phyloP scores from a whole-genome alignment of 2,329 filamentous ascomycete genomes.

The Sodiomyces alkalinus region DNA sequence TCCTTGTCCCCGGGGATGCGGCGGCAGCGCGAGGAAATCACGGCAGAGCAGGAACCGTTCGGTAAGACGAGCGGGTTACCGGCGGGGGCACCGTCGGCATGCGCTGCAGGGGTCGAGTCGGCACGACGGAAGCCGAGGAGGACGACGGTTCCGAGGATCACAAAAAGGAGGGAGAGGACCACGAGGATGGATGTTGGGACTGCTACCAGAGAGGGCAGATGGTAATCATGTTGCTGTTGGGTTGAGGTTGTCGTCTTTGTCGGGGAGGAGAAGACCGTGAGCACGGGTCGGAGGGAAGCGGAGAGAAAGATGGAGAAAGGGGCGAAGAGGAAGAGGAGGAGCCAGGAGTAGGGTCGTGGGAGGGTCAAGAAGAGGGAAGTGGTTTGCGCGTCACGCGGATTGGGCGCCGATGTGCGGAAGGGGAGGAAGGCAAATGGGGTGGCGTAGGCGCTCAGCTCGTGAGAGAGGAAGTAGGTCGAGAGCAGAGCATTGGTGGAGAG shows the following conservation, averaged over 20 bases:
- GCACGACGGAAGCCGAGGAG: slow-evolving; percentile 25
- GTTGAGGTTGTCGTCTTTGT: slow-evolving; percentile 2
- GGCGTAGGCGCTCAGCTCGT: slow-evolving; percentile 32
- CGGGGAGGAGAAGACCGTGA: slow-evolving; percentile 14
- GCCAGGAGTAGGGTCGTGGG: slow-evolving; percentile 28
- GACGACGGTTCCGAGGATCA: slow-evolving; percentile 18
- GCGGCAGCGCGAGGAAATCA: slow-evolving; percentile 34
- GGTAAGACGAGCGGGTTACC: slow-evolving; percentile 33
- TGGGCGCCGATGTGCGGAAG: slow-evolving; percentile 31
- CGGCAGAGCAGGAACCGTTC: slow-evolving; percentile 34
- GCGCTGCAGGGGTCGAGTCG: slow-evolving; percentile 16
- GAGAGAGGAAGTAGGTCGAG: slow-evolving; percentile 31
- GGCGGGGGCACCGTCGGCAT: slow-evolving; percentile 17
- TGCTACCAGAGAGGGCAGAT: slow-evolving; percentile 11
- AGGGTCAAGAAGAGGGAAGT: slow-evolving; percentile 34
- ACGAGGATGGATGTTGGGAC: slow-evolving; percentile 28
- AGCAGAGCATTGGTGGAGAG: slow-evolving; percentile 30
- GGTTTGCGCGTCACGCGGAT: slow-evolving; percentile 26
- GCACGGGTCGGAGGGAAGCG: slow-evolving; percentile 19
- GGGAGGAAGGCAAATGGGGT: slow-evolving; percentile 12
- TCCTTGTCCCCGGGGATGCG: slow-evolving; percentile 14
- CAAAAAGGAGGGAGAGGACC: slow-evolving; percentile 23
- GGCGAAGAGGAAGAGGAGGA: slow-evolving; percentile 26
- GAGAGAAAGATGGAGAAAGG: slow-evolving; percentile 29
- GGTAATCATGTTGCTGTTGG: not conserved